Evolutionary conservation across 1,139 yeast genomes (phyloP).

Genomic region (Yamadazyma conglobata): DNA sequence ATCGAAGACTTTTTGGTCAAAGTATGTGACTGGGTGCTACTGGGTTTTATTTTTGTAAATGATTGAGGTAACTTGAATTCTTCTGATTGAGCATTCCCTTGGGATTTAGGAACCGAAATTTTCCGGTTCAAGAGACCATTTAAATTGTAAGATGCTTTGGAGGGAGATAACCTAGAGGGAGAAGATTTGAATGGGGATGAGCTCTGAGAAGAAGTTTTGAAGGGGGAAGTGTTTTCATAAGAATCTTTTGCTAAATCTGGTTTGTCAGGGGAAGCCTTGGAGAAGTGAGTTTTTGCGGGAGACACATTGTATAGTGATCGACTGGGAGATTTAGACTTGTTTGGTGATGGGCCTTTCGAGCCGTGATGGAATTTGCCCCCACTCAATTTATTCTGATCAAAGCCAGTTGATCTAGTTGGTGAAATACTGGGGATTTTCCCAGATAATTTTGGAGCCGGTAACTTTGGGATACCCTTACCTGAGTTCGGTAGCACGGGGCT

Average conservation of each 20-base stretch:
- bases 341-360: slow-evolving; percentile 1
- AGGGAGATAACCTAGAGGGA: slow-evolving; percentile 13
- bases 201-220: no score
- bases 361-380: no score
- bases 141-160: slow-evolving; percentile 31
- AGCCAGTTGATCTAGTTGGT: not conserved
- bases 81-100: slow-evolving; percentile 10
- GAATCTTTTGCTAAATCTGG: slow-evolving; percentile 1
- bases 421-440: slow-evolving; percentile 1
- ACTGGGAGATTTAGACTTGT: slow-evolving; percentile 3
- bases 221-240: not conserved
- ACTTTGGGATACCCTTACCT: not conserved
- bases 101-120: slow-evolving; percentile 13
- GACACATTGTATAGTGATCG: no score
- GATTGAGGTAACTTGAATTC: slow-evolving; percentile 16
- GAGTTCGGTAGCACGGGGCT: slow-evolving; percentile 7
- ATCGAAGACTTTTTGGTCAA: slow-evolving; percentile 16
- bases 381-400: no score
- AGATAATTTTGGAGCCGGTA: slow-evolving; percentile 1
- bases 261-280: not conserved
- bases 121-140: slow-evolving; percentile 27
- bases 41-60: slow-evolving; percentile 10
- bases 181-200: slow-evolving; percentile 8
- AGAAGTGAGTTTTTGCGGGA: not conserved
- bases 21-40: slow-evolving; percentile 7